Evolutionary conservation across 2,329 filamentous ascomycete species (phyloP).

Genomic region (Paraphoma chrysanthemicola): DNA sequence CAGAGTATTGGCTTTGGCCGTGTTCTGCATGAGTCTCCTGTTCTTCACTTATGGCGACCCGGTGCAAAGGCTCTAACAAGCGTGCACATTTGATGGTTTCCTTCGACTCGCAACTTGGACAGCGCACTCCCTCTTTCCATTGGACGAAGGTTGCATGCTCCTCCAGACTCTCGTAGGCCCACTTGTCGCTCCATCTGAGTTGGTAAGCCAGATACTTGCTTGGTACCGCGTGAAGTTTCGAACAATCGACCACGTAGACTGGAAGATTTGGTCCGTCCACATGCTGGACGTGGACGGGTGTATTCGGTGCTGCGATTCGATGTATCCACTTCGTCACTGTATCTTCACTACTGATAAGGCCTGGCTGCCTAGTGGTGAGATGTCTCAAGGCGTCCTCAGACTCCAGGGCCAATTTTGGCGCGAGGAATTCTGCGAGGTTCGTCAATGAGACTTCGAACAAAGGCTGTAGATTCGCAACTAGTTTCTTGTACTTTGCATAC

Average conservation of each 20-base stretch:
- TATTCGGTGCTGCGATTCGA: slow-evolving; percentile 20
- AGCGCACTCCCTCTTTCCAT: slow-evolving; percentile 39
- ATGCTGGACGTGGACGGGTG: slow-evolving; percentile 18
- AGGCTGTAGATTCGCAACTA: slow-evolving; percentile 16
- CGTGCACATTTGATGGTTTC: slow-evolving; percentile 44
- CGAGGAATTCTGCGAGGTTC: slow-evolving; percentile 8
- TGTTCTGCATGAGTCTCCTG: slow-evolving; percentile 16
- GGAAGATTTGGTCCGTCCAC: slow-evolving; percentile 19
- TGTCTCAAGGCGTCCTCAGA: slow-evolving; percentile 16
- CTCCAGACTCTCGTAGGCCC: slow-evolving; percentile 35
- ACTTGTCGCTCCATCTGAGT: slow-evolving; percentile 37
- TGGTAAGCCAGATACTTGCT: slow-evolving; percentile 39
- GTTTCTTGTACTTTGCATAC: slow-evolving; percentile 20
- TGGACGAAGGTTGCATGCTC: slow-evolving; percentile 29
- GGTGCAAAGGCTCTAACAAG: slow-evolving; percentile 42
- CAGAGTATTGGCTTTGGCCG: slow-evolving; percentile 25
- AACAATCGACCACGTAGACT: slow-evolving; percentile 45
- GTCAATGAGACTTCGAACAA: slow-evolving; percentile 21
- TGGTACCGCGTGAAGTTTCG: slow-evolving; percentile 42
- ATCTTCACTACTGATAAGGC: slow-evolving; percentile 19
- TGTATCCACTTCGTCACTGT: slow-evolving; percentile 41
- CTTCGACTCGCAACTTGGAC: slow-evolving; percentile 40
- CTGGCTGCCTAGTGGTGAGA: slow-evolving; percentile 7
- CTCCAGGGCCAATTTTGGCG: slow-evolving; percentile 17
- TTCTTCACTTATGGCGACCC: slow-evolving; percentile 17